Evolutionary conservation across 371 early-diverging fungal genomes (phyloP).

Genomic region (Mortierella sp.): DNA sequence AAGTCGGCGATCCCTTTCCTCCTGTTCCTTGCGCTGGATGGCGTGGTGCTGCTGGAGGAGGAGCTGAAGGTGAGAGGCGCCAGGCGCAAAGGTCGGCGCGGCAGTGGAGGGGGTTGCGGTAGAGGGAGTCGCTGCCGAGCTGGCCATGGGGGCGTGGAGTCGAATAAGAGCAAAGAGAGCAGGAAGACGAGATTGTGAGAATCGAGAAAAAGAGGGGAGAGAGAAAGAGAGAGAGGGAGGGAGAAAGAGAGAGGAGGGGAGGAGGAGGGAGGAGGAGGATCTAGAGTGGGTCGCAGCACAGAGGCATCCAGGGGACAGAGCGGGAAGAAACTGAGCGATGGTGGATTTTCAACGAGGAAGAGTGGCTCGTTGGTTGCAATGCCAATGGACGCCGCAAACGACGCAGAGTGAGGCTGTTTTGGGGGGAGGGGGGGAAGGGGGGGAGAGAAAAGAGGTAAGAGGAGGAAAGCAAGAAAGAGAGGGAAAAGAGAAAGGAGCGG

Average conservation of each 20-base stretch:
- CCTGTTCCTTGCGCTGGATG: conserved; percentile 39
- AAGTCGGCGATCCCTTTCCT: conserved; percentile 23
- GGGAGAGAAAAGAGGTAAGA: neutral
- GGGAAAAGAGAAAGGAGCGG: conserved; percentile 6
- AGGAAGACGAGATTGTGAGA: neutral
- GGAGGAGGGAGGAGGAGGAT: conserved; percentile 1
- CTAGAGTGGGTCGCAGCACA: too few relatives aligned
- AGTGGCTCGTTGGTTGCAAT: too few relatives aligned
- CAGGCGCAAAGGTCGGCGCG: neutral
- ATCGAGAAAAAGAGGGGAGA: neutral
- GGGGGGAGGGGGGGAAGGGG: conserved; percentile 7
- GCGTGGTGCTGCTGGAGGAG: conserved; percentile 52
- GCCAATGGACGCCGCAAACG: too few relatives aligned
- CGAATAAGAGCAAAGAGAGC: neutral
- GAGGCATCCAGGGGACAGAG: too few relatives aligned
- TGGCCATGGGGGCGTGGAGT: neutral
- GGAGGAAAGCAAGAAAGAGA: neutral
- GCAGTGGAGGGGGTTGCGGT: conserved; percentile 5
- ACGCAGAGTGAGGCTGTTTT: too few relatives aligned
- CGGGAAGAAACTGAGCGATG: too few relatives aligned
- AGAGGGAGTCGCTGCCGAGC: conserved; percentile 9
- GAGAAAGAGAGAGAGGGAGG: neutral
- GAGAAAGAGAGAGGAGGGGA: conserved; percentile 5
- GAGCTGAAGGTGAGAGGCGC: conserved; percentile 37
- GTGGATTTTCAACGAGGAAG: too few relatives aligned